Base-by-base conservation (phyloP, 208 protist genomes). In the Leishmania tarentolae region DNA sequence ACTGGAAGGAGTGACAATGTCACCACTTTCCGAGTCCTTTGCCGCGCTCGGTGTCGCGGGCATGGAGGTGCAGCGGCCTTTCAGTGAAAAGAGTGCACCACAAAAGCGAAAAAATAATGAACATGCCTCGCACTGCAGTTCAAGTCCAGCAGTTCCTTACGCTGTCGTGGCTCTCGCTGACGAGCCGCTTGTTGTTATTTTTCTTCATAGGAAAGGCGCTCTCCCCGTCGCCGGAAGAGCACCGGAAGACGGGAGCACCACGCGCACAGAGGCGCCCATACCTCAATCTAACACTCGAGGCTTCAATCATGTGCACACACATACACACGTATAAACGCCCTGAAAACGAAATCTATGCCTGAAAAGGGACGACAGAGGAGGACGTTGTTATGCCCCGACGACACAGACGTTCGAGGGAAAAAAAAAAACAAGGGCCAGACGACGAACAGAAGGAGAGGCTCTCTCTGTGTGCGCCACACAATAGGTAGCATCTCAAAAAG, bases 291-390 rank as follows among this genome's bases (percentile, higher is more conserved):
- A 71, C 21, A 46, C 40, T 9, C 5, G 40, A 47, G 40, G 40
- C 21, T 15, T 40, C 40, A 8, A 28, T 3, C 24, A 46, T 71
- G 40, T 19, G 66, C 28, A 21, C 37, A 21, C 40, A n/a, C 66
- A 15, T 5, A 19, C 40, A 71, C 40, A 40, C 37, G 7, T 3
- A n/a, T 8, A 46, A 42, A 71, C 61, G 61, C 28, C 50, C 24
- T 21, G 15, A 68, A 40, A 68, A 68, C 15, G 21, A 71, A 71
- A 71, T 71, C 66, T 71, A 71, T 71, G 46, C 40, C 66, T 71
- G 66, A 71, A 71, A 3, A n/a, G 42, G 35, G 35, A n/a, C 19
- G 21, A 71, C 66, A 46, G 66, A 71, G 37, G 40, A 46, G 15
- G 66, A n/a, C 66, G 66, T 21, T 71, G 37, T 15, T 40, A 17